phyloP scores from a whole-genome alignment of 345 rosid genomes.

The Aurinia saxatilis region DNA sequence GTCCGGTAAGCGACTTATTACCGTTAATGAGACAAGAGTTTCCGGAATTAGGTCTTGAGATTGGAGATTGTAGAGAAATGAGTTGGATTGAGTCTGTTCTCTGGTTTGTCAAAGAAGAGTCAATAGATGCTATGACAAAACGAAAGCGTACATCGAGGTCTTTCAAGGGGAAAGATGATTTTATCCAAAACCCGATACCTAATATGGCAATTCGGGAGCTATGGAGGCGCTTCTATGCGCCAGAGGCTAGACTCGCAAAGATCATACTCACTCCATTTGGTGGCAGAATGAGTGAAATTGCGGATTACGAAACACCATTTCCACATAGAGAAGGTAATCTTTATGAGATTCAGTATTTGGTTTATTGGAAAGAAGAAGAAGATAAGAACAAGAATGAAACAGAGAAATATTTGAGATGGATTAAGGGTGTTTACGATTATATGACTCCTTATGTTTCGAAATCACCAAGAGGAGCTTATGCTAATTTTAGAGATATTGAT shows the following conservation, averaged over 20 bases:
- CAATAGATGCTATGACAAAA: constrained; percentile 6
- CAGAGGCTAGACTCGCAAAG: constrained; percentile 11
- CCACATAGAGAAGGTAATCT: constrained; percentile 49
- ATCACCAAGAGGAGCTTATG: constrained; percentile 48
- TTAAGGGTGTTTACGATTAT: constrained; percentile 26
- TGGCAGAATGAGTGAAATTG: constrained; percentile 46
- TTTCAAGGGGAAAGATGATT: constrained; percentile 45
- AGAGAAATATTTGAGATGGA: constrained; percentile 17
- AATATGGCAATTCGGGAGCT: constrained; percentile 20
- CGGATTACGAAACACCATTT: constrained; percentile 32
- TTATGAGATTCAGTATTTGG: constrained; percentile 35
- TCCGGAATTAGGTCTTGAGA: constrained; percentile 35
- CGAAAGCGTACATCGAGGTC: constrained; percentile 11
- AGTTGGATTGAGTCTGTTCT: constrained; percentile 43
- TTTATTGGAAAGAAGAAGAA: constrained; percentile 32
- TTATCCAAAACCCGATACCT: constrained; percentile 31
- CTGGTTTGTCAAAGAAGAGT: constrained; percentile 11
- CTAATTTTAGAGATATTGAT: constrained; percentile 50
- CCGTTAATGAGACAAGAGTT: constrained; percentile 14
- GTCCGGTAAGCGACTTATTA: constrained; percentile 14
- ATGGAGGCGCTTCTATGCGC: neutral
- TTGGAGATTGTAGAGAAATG: constrained; percentile 34
- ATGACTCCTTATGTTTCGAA: constrained; percentile 56
- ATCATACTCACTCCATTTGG: constrained; percentile 49
- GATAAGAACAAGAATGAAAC: constrained; percentile 13